Evolutionary conservation across 2,329 filamentous ascomycete species (phyloP).

Genomic region (Raffaelea ambrosiae): DNA sequence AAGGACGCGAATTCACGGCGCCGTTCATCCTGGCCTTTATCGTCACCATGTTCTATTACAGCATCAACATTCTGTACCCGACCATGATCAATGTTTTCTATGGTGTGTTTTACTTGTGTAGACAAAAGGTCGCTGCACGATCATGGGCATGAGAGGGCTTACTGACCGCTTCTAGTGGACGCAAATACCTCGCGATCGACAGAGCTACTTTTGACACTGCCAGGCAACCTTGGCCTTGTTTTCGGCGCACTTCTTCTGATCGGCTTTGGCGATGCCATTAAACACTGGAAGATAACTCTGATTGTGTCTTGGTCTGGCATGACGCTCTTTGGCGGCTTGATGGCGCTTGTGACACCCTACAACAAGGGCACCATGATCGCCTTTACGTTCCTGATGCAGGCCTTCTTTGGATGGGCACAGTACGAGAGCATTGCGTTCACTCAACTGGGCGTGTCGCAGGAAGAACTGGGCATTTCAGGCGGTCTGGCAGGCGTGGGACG

Average conservation of each 20-base stretch:
- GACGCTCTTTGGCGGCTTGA: conserved; percentile 35
- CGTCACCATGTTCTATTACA: conserved; percentile 43
- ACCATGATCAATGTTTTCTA: conserved; percentile 37
- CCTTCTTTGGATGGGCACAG: conserved; percentile 37
- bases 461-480: conserved; percentile 7
- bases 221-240: conserved; percentile 34
- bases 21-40: conserved; percentile 9
- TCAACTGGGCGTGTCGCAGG: too few relatives aligned
- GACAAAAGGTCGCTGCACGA: too few relatives aligned
- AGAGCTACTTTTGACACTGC: conserved; percentile 30
- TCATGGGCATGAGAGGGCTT: too few relatives aligned
- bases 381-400: conserved; percentile 34
- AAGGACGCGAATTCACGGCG: conserved; percentile 23
- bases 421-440: conserved; percentile 38
- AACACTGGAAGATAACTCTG: conserved; percentile 38
- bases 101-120: too few relatives aligned
- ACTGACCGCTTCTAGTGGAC: too few relatives aligned
- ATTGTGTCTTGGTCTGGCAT: conserved; percentile 33
- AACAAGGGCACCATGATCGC: conserved; percentile 37
- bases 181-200: conserved; percentile 26
- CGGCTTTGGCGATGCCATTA: conserved; percentile 30
- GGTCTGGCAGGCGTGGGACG: conserved; percentile 5
- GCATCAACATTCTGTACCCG: conserved; percentile 35
- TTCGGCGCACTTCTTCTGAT: conserved; percentile 30
- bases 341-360: conserved; percentile 32